Base-by-base conservation (phyloP, 345 rosid genomes). In the Isatis tinctoria region DNA sequence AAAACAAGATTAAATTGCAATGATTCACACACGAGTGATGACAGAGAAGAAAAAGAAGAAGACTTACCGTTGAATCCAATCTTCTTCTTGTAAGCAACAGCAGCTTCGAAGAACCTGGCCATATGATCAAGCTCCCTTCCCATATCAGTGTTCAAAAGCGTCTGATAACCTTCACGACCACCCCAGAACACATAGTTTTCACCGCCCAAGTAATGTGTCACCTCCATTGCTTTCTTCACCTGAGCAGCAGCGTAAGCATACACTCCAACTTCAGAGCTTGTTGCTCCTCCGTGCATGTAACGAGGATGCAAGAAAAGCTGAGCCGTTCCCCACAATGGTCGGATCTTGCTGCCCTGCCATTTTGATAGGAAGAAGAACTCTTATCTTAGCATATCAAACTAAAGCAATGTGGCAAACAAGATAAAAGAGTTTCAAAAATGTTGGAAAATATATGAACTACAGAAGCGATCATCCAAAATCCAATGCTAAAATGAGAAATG, bases 141-240 rank as follows among this genome's bases (percentile, higher is more conserved):
- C 99, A 95, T 90, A 78, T 95, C 96, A 22, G 99, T 92, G 84
- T 95, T 92, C 84, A 95, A 81, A 33, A 95, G 93, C 41, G 90
- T 66, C 70, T 95, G 99, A 74, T 95, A 95, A 72, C 99, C 99
- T 81, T 95, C 99, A 60, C 97, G 97, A 45, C 99, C 99, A 49
- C 99, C 99, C 99, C 98, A 95, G 74, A 95, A 95, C 45, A 95
- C 96, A 52, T 88, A 92, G 75, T 95, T 95, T 87, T 92, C 99
- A 74, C 99, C 98, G n/a, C 98, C 98, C 20, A 95, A 80, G 77
- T 87, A 87, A 83, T 88, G 96, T 17, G 99, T 95, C 67, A 87
- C 99, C 88, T 95, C 98, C 74, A 92, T 88, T 40, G 98, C 97
- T 49, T 95, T 95, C 86, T 92, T 95, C 69, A 95, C 99, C 81